Base-by-base conservation (phyloP, 768 basidiomycete species). In the Mycena amicta region DNA sequence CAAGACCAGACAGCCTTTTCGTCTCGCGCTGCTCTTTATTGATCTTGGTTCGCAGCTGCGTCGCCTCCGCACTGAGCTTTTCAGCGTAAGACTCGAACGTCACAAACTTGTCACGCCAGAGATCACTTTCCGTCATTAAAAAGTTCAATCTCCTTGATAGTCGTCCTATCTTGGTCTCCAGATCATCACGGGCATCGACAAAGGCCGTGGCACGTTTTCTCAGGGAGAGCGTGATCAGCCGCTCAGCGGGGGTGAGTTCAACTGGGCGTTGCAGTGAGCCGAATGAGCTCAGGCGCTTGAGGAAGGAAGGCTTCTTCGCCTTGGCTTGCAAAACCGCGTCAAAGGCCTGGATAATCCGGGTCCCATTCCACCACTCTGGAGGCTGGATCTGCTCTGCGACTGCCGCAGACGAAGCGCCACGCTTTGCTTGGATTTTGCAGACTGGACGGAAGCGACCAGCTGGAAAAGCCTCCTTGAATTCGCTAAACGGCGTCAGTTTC, bases 381-480 rank as follows among this genome's bases (percentile, higher is more conserved):
- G 92, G 80, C 67, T 92, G 90, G 68, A 96, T 90, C 63, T 90
- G 88, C 67, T 96, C 95, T 2, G 93, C 93, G 15, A 94, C 90
- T 30, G 90, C 86, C 41, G 91, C 80, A 28, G 87, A 86, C 31
- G 93, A 86, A 3, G 85, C 87, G 22, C 90, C 88, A 50, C 90
- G 77, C 74, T 92, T 93, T 5, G 92, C 88, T 66, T 91, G 89
- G 57, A 95, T 93, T 71, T 92, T 92, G 79, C 93, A 95, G 33
- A 95, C 85, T 11, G 93, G 93, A 16, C 94, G 80, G 80, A 97
- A 95, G 33, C 91, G 82, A 30, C 94, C 93, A 2, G 92, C 92
- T 5, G 95, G 95, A 75, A 95, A 97, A 2, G 94, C 92, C 68
- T 96, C 91, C 70, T 95, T 95, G 77, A 95, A 93, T 73, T 96